Conservation (phyloP, 2,329 filamentous ascomycete species). For the Basipetospora sp. region DNA sequence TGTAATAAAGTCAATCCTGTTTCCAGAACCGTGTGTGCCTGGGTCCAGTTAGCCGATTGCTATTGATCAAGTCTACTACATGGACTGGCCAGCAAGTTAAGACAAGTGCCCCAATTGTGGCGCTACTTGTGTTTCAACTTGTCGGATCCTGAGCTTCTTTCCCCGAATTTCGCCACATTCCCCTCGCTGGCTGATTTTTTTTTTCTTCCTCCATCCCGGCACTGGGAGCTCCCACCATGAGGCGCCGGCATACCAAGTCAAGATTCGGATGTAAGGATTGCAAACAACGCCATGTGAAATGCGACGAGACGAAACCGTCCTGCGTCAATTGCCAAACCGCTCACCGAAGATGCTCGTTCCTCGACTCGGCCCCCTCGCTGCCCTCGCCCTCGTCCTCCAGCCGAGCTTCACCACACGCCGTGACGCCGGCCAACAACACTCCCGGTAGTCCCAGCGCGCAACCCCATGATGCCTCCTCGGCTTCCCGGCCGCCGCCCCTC, state of each 20-base stretch:
- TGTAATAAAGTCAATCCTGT: too few relatives aligned
- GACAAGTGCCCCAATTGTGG: too few relatives aligned
- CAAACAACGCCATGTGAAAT: slow-evolving; percentile 27
- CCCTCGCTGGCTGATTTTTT: too few relatives aligned
- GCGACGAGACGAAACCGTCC: slow-evolving; percentile 25
- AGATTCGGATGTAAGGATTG: slow-evolving; percentile 26
- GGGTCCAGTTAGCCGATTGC: too few relatives aligned
- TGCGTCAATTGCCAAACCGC: slow-evolving; percentile 26
- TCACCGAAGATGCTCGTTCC: slow-evolving; percentile 21
- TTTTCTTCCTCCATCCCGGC: too few relatives aligned
- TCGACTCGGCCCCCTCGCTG: slow-evolving; percentile 6
- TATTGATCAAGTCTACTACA: too few relatives aligned
- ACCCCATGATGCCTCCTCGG: background rate
- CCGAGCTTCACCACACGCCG: too few relatives aligned
- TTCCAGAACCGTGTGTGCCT: too few relatives aligned
- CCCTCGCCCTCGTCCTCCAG: background rate
- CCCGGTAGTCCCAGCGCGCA: background rate
- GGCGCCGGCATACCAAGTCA: slow-evolving; percentile 16
- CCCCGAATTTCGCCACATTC: too few relatives aligned
- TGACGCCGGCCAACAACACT: background rate
- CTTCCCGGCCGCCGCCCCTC: background rate
- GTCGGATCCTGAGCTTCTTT: too few relatives aligned
- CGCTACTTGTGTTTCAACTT: too few relatives aligned
- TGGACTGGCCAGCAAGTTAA: too few relatives aligned
- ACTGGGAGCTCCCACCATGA: slow-evolving; percentile 1